Evolutionary conservation across 805 yeast species (phyloP), one percentile per base, ranked within the genome.

Genomic region (Grigorovia humatica): DNA sequence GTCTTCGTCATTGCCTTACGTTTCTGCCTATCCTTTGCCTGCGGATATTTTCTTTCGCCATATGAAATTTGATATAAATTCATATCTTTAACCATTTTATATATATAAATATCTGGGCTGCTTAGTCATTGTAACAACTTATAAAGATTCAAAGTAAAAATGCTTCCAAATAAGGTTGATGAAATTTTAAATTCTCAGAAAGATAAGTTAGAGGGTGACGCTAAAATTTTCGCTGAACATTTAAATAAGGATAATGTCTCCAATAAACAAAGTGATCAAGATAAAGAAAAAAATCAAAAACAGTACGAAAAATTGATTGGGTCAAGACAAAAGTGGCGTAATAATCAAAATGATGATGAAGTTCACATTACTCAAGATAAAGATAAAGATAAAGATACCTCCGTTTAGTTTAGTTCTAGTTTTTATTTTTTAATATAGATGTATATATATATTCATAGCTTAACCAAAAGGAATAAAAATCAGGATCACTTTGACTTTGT

Each of bases 181-280:
- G 59, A 55, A 18, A 52, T 62, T 52, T 55, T 60, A 20, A 55
- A 53, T 43, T 57, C 54, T 35, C 62, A 62, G 18, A 59, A 57
- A 51, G 59, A 58, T 23, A 61, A 56, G 51, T 54, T 61, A 18
- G 50, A 52, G 12, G 65, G 62, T n/a, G 58, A 57, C 29, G 54
- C 57, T 9, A 54, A 57, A 29, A 53, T 57, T 6, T 55, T 55
- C 18, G 49, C 56, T 44, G 65, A 57, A 46, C 53, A 55, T 32
- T 48, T 62, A 51, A 55, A 56, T 50, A 58, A 59, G 23, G 40
- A 55, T 29, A 41, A 13, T 6, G 50, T 48, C 9, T 38, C 48
- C 53, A 2, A 48, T 48, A 5, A 18, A 20, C 18, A 51, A 50
- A 50, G 55, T 53, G 52, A 54, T 32, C 51, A 48, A 44, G 49